Base-by-base conservation (phyloP, 202 grass and related monocot genomes). In the Musa balbisiana region DNA sequence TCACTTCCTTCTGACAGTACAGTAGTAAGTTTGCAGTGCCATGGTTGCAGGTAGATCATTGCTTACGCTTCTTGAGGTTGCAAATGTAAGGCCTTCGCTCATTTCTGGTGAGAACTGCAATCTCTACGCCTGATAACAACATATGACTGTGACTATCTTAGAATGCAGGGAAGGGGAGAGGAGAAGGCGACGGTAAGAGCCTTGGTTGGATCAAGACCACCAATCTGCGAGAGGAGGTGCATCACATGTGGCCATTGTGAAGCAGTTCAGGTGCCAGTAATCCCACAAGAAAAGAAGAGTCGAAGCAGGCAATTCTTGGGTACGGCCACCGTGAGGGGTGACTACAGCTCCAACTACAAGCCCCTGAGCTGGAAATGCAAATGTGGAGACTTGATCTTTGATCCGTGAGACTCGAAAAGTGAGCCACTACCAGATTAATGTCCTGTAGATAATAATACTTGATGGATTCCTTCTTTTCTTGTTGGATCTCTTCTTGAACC, bases 291-390 rank as follows among this genome's bases (percentile, higher is more conserved):
- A 43, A 43, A 6, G n/a, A 64, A 6, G 60, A 80, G 63, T 69
- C 22, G 27, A 51, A 27, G 11, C 15, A 29, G 25, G 25, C 21
- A 78, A 19, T 33, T 19, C 73, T 24, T 9, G 12, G 64, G 66
- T 17, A 79, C 76, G 2, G 59, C 87, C 66, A 58, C 56, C 56
- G 83, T 80, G 82, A 76, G 82, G 29, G 72, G 70, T 58, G 78
- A 89, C 52, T 90, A 82, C 20, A 22, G 72, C 65, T 79, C 90
- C 23, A 90, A 92, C 82, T 97, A 92, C 84, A 92, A 92, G 76
- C 93, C 93, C 24, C 75, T 97, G 23, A 91, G 87, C 73, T 97
- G 93, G 93, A 97, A 91, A 79, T 97, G 93, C 86, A 89, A 81
- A 82, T 97, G 93, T 49, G 93, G 93, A 10, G 69, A 85, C 82